phyloP scores from a whole-genome alignment of 2,329 filamentous ascomycete species.

The Alternaria atra region DNA sequence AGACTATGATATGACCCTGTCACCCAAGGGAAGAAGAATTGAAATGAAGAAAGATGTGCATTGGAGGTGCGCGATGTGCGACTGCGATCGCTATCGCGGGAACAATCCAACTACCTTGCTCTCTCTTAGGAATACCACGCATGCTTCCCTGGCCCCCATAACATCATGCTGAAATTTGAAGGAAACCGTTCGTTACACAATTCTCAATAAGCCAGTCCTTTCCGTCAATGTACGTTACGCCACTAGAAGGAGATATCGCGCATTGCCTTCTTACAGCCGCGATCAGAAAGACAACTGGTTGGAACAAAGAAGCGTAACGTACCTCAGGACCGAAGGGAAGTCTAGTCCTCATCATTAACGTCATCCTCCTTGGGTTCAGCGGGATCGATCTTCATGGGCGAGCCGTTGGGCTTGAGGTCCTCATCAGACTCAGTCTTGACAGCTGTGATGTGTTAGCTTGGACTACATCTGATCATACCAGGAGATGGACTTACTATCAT shows the following conservation, averaged over 20 bases:
- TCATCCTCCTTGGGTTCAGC: conserved; percentile 10
- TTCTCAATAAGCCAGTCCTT: background rate
- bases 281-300: background rate
- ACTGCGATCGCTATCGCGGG: background rate
- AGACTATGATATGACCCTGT: too few species aligned
- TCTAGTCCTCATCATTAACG: conserved; percentile 26
- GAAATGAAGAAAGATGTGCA: background rate
- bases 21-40: background rate
- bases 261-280: background rate
- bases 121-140: background rate
- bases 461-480: background rate
- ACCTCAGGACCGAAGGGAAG: background rate
- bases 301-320: background rate
- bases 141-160: background rate
- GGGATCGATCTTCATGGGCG: conserved; percentile 6
- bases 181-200: background rate
- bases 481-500: conserved; percentile 23
- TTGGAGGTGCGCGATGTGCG: background rate
- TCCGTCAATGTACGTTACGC: background rate
- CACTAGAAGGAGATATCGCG: too few species aligned
- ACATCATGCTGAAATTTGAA: background rate
- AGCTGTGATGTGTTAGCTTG: conserved; percentile 17
- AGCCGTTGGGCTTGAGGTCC: conserved; percentile 3
- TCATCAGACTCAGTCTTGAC: conserved; percentile 20
- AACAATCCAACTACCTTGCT: background rate